Evolutionary conservation across 1,284 basidiomycete genomes (phyloP).

Genomic region (Tylopilus sp.): DNA sequence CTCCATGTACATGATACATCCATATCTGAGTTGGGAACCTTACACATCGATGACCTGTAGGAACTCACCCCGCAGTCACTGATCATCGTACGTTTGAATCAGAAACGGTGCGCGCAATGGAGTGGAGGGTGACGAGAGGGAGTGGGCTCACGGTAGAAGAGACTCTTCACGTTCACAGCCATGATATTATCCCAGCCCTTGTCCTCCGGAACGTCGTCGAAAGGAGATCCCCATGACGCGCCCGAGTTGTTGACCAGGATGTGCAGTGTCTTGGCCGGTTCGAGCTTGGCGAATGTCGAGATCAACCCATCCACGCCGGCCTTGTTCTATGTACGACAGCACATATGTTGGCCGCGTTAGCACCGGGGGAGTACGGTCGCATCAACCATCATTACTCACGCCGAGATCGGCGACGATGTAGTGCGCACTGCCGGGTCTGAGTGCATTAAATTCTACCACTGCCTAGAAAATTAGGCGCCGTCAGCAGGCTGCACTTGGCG

Average conservation of each 20-base stretch:
- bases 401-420: constrained; percentile 72
- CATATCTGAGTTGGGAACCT: neutral
- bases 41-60: neutral
- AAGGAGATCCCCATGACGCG: constrained; percentile 75
- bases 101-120: neutral
- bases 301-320: constrained; percentile 77
- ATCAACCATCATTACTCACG: constrained; percentile 35
- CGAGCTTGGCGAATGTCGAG: constrained; percentile 61
- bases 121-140: neutral
- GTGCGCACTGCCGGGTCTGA: constrained; percentile 54
- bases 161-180: constrained; percentile 74
- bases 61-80: constrained; percentile 64
- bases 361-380: neutral
- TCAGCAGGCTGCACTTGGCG: neutral
- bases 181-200: constrained; percentile 83
- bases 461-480: constrained; percentile 38
- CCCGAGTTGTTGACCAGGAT: constrained; percentile 80
- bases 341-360: neutral
- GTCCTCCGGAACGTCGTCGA: constrained; percentile 68
- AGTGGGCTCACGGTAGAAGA: constrained; percentile 62
- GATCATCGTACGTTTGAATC: constrained; percentile 2
- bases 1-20: neutral
- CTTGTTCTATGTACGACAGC: constrained; percentile 48
- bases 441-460: constrained; percentile 53
- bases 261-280: constrained; percentile 57